Conservation (phyloP, 1,139 yeast genomes). For the Blastobotrys illinoisensis region DNA sequence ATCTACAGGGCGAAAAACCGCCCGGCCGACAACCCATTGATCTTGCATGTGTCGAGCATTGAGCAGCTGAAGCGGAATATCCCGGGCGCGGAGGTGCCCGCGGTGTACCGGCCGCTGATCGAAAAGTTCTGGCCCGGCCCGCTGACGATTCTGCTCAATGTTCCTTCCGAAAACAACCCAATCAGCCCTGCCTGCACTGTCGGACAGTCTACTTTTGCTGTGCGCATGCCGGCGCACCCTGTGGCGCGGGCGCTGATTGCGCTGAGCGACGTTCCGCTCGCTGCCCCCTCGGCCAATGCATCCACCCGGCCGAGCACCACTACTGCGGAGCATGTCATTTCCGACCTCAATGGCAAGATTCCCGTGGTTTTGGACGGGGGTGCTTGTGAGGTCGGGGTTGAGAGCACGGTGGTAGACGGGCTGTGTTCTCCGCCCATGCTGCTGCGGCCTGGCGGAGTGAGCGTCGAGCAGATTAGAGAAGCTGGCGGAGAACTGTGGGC, state of each 20-base stretch:
- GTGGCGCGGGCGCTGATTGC: conserved; percentile 88
- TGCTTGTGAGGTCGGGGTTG: conserved; percentile 82
- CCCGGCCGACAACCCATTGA: conserved; percentile 92
- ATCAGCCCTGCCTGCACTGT: conserved; percentile 78
- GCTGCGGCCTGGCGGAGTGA: conserved; percentile 89
- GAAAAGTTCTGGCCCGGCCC: conserved; percentile 94
- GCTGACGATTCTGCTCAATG: conserved; percentile 75
- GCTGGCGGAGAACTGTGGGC: conserved; percentile 67
- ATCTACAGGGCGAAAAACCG: conserved; percentile 86
- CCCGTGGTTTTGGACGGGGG: conserved; percentile 92
- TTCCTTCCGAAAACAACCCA: conserved; percentile 39
- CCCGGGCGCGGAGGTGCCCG: conserved; percentile 52
- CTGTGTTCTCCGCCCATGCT: conserved; percentile 77
- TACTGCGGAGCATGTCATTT: conserved; percentile 72
- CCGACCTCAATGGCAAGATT: conserved; percentile 74
- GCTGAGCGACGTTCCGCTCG: conserved; percentile 80
- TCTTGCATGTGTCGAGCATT: conserved; percentile 77
- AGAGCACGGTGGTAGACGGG: conserved; percentile 92
- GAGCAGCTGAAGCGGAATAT: conserved; percentile 58
- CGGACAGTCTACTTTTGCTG: conserved; percentile 84
- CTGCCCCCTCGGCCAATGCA: conserved; percentile 97
- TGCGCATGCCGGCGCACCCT: conserved; percentile 79
- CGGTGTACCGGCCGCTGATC: conserved; percentile 56
- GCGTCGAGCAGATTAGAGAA: conserved; percentile 62
- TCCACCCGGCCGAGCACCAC: conserved; percentile 96